These are phyloP conservation scores for Termitomyces sp. DNA, from an alignment of 1,284 basidiomycete genomes.

Conservation along the genomic window DNA sequence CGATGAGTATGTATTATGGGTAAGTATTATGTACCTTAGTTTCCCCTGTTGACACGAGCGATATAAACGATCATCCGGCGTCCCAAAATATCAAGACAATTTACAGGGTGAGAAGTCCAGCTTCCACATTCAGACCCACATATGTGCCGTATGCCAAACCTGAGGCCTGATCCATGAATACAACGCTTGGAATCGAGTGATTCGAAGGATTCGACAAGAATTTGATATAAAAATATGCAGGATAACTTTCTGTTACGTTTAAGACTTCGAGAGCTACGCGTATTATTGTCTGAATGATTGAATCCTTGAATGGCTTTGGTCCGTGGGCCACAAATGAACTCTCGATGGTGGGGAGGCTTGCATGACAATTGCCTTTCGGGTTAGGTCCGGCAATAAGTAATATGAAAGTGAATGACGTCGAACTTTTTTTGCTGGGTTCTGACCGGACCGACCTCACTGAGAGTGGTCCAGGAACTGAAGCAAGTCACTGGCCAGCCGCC, in stretches of 20 bases:
- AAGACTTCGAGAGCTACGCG: constrained; percentile 84
- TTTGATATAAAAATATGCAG: constrained; percentile 58
- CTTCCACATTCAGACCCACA: constrained; percentile 75
- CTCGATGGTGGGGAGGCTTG: constrained; percentile 92
- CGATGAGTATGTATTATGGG: too few relatives aligned
- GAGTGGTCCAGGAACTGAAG: constrained; percentile 70
- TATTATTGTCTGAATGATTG: constrained; percentile 80
- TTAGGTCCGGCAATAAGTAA: constrained; percentile 1
- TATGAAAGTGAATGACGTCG: too few relatives aligned
- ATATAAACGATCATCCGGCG: too few relatives aligned
- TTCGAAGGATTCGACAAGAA: neutral
- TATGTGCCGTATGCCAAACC: constrained; percentile 93
- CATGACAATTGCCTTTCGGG: constrained; percentile 72
- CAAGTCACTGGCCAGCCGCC: constrained; percentile 53
- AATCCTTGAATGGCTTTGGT: constrained; percentile 79
- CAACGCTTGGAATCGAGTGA: constrained; percentile 44
- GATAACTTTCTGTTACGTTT: constrained; percentile 91
- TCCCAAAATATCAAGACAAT: too few relatives aligned
- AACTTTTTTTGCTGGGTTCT: constrained; percentile 70
- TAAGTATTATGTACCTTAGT: too few relatives aligned
- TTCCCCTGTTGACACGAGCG: too few relatives aligned
- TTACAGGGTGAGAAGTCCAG: constrained; percentile 81
- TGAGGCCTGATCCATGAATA: constrained; percentile 87
- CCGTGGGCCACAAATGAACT: constrained; percentile 85
- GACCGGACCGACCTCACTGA: constrained; percentile 77